Evolutionary conservation across 352 stramenopile species (phyloP), one percentile per base, ranked within the genome.

Genomic region (Globisporangium paddicum): DNA sequence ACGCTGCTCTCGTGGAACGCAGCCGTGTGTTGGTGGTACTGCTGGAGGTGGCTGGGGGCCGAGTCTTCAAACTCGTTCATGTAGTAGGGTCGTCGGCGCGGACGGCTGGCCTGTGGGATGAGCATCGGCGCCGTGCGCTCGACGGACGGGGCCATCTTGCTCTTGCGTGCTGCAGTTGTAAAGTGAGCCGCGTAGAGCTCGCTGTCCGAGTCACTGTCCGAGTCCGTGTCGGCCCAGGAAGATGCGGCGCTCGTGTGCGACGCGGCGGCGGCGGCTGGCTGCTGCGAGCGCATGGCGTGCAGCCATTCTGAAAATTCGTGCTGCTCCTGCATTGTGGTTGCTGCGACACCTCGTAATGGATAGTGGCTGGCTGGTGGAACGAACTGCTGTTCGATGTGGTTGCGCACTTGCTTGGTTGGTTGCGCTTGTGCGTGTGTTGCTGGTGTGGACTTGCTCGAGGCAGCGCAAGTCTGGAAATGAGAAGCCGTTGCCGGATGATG

Each of bases 191-290:
- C 59, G 37, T 32, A 18, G 8, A 13, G 8, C 11, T 73, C 68
- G 58, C 63, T 48, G 60, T 53, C 60, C 32, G 41, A 58, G 56
- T 73, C 60, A 51, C 30, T 73, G 47, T 82, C 72, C 42, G 64
- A 79, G 60, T 88, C 75, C n/a, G 79, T 89, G 60, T 87, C 79
- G 50, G 71, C 71, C 66, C 73, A 86, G 11, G 79, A 87, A 11
- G 75, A 86, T n/a, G 73, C 56, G 26, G 68, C 35, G 55, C 75
- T 82, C 19, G 46, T 28, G 38, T 42, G 51, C n/a, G 45, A 50
- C 30, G 62, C 61, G 52, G 52, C 42, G 5, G 35, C 14, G 60
- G 25, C n/a, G 50, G 11, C 5, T 25, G 49, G 62, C 38, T 75
- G 57, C 23, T 77, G 49, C 28, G 41, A 44, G 32, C 66, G 71